Percentiles rank a stretch among this genome's conserved stretches.
These are phyloP conservation scores for Monilinia fructigena DNA, from an alignment of 2,329 filamentous ascomycete species.

Conservation along the genomic window DNA sequence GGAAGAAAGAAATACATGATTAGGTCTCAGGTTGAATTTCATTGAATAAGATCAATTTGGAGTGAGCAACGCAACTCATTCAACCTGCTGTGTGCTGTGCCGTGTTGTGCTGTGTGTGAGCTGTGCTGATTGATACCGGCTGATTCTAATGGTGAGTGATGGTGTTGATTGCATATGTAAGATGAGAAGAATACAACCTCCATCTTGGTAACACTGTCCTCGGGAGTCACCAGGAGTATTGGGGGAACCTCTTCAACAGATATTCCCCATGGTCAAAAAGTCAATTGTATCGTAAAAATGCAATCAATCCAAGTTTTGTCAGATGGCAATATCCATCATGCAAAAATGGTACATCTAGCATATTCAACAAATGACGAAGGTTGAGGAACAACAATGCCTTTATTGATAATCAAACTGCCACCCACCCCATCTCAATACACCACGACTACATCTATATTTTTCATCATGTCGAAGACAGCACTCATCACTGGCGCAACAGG, in stretches of 20 bases:
- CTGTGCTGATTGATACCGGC: too few relatives aligned
- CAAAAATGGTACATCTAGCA: neutral
- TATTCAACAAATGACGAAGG: slow-evolving; percentile 7
- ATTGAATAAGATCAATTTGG: too few relatives aligned
- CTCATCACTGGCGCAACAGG: slow-evolving; percentile 84
- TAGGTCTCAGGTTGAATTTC: too few relatives aligned
- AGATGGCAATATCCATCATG: neutral
- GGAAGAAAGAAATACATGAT: neutral
- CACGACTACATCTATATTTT: neutral
- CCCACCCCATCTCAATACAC: neutral
- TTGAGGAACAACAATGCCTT: neutral
- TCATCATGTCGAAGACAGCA: slow-evolving; percentile 50
- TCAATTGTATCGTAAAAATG: neutral
- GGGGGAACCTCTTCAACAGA: neutral
- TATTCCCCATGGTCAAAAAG: neutral
- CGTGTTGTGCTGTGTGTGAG: too few relatives aligned
- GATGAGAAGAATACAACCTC: too few relatives aligned
- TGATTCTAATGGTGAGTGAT: too few relatives aligned
- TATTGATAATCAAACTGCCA: neutral
- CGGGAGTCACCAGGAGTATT: too few relatives aligned
- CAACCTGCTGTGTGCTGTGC: too few relatives aligned
- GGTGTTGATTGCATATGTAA: too few relatives aligned
- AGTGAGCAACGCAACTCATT: too few relatives aligned
- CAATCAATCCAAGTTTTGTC: neutral
- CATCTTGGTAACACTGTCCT: too few relatives aligned